Evolutionary conservation across 495 filamentous ascomycete species (phyloP).

Genomic region (Pyrenula aspistea): DNA sequence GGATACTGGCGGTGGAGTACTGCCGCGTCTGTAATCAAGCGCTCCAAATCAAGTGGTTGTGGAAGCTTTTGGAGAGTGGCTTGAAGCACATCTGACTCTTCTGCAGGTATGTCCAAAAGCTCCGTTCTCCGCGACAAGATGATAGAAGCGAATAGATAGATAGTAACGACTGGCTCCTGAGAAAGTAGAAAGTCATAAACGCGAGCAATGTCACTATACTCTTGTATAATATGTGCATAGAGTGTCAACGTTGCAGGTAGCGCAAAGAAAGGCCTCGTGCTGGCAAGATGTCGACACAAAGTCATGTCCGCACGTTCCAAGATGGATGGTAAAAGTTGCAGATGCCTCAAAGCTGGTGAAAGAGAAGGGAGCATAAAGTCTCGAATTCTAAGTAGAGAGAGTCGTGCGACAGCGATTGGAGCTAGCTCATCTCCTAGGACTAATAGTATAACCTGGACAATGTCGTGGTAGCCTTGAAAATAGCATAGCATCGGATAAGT

Average conservation of each 20-base stretch:
- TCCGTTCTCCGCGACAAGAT: slow-evolving; percentile 68
- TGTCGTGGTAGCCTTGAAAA: slow-evolving; percentile 98
- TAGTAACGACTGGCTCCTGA: slow-evolving; percentile 66
- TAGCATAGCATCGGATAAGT: slow-evolving; percentile 80
- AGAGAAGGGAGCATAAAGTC: slow-evolving; percentile 96
- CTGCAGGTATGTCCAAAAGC: slow-evolving; percentile 64
- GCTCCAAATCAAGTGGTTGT: slow-evolving; percentile 70
- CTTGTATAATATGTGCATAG: slow-evolving; percentile 91
- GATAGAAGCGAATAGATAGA: slow-evolving; percentile 89
- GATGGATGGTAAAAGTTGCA: slow-evolving; percentile 74
- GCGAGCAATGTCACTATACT: slow-evolving; percentile 73
- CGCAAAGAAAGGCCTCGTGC: slow-evolving; percentile 82
- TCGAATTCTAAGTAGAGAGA: slow-evolving; percentile 80
- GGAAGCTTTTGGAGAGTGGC: slow-evolving; percentile 81
- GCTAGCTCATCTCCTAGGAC: slow-evolving; percentile 53
- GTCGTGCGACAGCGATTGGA: slow-evolving; percentile 50
- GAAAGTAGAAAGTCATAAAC: slow-evolving; percentile 88
- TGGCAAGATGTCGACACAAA: slow-evolving; percentile 59
- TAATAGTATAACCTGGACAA: slow-evolving; percentile 89
- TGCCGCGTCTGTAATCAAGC: slow-evolving; percentile 52
- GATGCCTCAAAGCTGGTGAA: slow-evolving; percentile 66
- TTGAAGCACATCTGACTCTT: slow-evolving; percentile 93
- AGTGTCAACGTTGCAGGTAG: slow-evolving; percentile 81
- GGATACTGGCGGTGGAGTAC: slow-evolving; percentile 52
- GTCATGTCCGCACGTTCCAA: slow-evolving; percentile 53